Percentiles rank a stretch among this genome's conserved stretches.
phyloP scores from a whole-genome alignment of 1,139 yeast genomes.

The Geotrichum restrictum region DNA sequence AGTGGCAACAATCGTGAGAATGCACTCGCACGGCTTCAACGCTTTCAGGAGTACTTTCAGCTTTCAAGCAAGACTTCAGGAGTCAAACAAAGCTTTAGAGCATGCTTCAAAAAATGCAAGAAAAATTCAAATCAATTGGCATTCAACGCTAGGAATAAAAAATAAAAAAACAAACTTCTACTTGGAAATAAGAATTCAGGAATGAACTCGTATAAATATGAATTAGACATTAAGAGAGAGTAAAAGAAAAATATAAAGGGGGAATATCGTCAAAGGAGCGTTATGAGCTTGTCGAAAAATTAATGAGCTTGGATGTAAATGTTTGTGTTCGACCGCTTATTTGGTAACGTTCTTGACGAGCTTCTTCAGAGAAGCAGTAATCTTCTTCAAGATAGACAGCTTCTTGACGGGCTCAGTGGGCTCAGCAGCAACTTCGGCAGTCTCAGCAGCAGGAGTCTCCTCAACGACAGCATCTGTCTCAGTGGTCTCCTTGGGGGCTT shows the following conservation, averaged over 20 bases:
- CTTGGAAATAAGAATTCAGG: constrained; percentile 1
- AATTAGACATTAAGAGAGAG: constrained; percentile 13
- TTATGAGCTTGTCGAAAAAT: background rate
- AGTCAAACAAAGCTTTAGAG: no score
- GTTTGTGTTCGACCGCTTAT: constrained; percentile 4
- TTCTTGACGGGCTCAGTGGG: constrained; percentile 15
- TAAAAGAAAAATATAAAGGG: background rate
- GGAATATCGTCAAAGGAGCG: background rate
- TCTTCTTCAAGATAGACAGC: constrained; percentile 14
- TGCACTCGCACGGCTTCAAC: no score
- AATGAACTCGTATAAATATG: constrained; percentile 1
- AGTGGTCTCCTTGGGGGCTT: constrained; percentile 24
- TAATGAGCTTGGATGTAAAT: background rate
- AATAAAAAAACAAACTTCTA: no score
- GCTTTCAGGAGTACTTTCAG: no score
- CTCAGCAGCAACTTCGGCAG: background rate
- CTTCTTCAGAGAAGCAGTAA: constrained; percentile 18
- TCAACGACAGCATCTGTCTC: constrained; percentile 27
- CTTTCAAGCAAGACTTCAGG: no score
- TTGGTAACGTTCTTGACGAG: constrained; percentile 17
- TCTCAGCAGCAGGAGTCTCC: constrained; percentile 12
- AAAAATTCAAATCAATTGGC: no score
- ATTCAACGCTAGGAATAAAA: no score
- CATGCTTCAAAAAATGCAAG: no score
- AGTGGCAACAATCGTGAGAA: no score